A percentile compares a stretch with the other conserved stretches of the same genome.
phyloP scores from a whole-genome alignment of 139 green algal species.

The Auxenochlorella pyrenoidosa region DNA sequence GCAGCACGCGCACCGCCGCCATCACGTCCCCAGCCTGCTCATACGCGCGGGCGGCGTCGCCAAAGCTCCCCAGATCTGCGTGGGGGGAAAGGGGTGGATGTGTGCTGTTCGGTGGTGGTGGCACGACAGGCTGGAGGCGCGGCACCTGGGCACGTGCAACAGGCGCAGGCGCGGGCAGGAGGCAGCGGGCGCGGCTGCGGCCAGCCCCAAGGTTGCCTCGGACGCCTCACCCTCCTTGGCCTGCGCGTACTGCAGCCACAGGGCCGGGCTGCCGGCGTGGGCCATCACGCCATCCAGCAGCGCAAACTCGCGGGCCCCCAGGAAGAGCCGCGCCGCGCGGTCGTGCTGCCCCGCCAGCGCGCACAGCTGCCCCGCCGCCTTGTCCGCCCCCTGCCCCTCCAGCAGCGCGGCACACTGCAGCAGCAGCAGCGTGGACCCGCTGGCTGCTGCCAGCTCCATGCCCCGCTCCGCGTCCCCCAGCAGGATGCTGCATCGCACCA shows the following conservation, averaged over 20 bases:
- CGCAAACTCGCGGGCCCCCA: constrained; percentile 75
- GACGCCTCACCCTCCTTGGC: constrained; percentile 71
- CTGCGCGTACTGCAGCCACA: constrained; percentile 79
- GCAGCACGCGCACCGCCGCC: constrained; percentile 69
- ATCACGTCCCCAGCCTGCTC: constrained; percentile 73
- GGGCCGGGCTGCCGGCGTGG: constrained; percentile 65
- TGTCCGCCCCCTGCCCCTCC: constrained; percentile 67
- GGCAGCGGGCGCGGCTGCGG: background rate
- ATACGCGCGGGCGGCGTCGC: constrained; percentile 64
- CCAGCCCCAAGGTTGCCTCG: too few relatives aligned
- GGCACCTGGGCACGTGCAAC: too few relatives aligned
- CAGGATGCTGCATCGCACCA: constrained; percentile 71
- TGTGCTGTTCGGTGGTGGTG: background rate
- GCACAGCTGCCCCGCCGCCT: constrained; percentile 82
- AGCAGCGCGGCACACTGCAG: constrained; percentile 81
- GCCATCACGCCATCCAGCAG: constrained; percentile 77
- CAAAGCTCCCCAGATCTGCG: constrained; percentile 49
- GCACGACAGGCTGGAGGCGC: too few relatives aligned
- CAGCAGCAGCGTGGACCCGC: constrained; percentile 62
- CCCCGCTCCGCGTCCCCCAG: constrained; percentile 73
- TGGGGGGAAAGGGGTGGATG: background rate
- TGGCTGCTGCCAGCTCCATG: constrained; percentile 57
- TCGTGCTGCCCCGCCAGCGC: constrained; percentile 74
- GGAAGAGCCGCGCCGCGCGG: constrained; percentile 81
- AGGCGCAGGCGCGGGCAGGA: too few relatives aligned